phyloP scores from a whole-genome alignment of 108 stramenopile species.

The Fragilariopsis cylindrus region DNA sequence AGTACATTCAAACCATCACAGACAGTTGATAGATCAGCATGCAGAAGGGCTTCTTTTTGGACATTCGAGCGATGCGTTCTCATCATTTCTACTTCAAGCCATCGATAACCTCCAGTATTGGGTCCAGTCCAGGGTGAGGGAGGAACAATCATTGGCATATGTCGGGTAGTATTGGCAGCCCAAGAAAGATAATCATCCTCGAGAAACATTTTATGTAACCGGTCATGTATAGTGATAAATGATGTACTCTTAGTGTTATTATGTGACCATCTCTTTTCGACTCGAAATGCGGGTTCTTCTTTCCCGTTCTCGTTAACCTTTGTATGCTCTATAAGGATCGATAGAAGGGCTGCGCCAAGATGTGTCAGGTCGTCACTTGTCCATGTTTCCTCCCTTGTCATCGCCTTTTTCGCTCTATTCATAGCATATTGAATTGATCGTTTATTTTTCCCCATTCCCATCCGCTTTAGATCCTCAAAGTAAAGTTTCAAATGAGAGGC shows the following conservation, averaged over 20 bases:
- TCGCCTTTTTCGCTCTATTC: constrained; percentile 46
- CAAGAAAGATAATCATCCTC: constrained; percentile 45
- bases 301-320: constrained; percentile 41
- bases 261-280: constrained; percentile 47
- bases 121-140: constrained; percentile 81
- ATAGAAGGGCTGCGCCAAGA: constrained; percentile 81
- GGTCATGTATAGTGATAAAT: constrained; percentile 47
- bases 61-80: constrained; percentile 75
- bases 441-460: constrained; percentile 44
- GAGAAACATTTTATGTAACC: constrained; percentile 43
- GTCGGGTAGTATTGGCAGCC: constrained; percentile 52
- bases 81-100: constrained; percentile 71
- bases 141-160: constrained; percentile 93
- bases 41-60: constrained; percentile 59
- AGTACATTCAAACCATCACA: constrained; percentile 89
- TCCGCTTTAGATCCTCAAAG: constrained; percentile 51
- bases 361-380: constrained; percentile 63
- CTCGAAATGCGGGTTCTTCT: constrained; percentile 59
- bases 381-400: constrained; percentile 63
- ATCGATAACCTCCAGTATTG: constrained; percentile 77
- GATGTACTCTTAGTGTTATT: constrained; percentile 26
- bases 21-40: constrained; percentile 69
- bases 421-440: constrained; percentile 40
- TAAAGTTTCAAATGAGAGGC: constrained; percentile 56
- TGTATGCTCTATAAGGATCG: constrained; percentile 63